Evolutionary conservation across 2,329 filamentous ascomycete species (phyloP), one percentile per base, ranked within the genome.

Genomic region (Clonostachys chloroleuca): DNA sequence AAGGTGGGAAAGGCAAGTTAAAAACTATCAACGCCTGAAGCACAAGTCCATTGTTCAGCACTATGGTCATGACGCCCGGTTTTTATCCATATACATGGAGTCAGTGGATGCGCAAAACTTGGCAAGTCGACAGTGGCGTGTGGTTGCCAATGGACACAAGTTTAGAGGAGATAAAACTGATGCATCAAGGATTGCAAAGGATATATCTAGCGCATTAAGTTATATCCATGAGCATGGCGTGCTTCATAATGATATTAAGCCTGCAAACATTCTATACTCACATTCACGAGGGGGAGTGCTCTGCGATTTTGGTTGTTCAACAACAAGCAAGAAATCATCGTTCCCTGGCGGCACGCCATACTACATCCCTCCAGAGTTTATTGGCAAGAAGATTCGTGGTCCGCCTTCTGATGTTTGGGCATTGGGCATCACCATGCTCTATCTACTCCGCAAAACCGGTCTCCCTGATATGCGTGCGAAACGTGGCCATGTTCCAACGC

Each of bases 161-260:
- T 83, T 83, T 48, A 58, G 64, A 12, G 80, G 80, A 40, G 63
- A 60, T 42, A 68, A 69, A 7, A 58, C 62, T 5, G 78, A 83
- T 49, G 77, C 75, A 7, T 44, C 66, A 45, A 72, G 74, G 16
- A 81, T 83, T 43, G 56, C 83, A 24, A 68, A 67, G 24, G 78
- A 82, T 56, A 79, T 80, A 44, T 63, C 74, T 18, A 66, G 70
- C 50, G 80, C 78, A 3, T 63, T 83, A 40, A 66, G 73, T 56
- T 82, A 82, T 58, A 68, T 83, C 30, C 80, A 83, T 59, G 65
- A 66, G 43, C 71, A 73, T 47, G 67, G 68, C 45, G 64, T 77
- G 20, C 74, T 81, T 12, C 80, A 83, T 62, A 83, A 83, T 61
- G 80, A 83, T 59, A 80, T 83, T 61, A 83, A 83, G 59, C 80